Evolutionary conservation across 2,329 filamentous ascomycete genomes (phyloP).

Genomic region (Ascosphaera aggregata): DNA sequence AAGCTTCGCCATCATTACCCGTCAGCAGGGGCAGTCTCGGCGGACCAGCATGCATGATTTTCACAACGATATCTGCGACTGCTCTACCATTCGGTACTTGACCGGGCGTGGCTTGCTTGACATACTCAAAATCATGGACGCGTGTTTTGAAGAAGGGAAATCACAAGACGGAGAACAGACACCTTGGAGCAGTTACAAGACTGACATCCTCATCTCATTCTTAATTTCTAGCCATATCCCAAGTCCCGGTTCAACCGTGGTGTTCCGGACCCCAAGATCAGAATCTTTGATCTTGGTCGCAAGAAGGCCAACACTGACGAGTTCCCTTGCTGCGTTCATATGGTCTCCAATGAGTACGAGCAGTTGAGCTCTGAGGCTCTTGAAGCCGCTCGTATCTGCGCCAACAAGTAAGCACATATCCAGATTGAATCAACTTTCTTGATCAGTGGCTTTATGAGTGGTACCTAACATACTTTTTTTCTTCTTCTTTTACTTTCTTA

Average conservation of each 20-base stretch:
- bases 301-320: conserved; percentile 98
- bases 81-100: too few species aligned
- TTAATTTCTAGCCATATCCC: conserved; percentile 72
- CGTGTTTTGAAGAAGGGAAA: too few species aligned
- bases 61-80: too few species aligned
- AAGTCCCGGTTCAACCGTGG: conserved; percentile 99
- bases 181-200: too few species aligned
- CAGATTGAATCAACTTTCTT: neutral
- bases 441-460: too few species aligned
- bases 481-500: conserved; percentile 2
- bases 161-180: too few species aligned
- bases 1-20: too few species aligned
- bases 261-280: conserved; percentile 63
- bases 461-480: neutral
- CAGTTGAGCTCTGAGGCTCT: conserved; percentile 99
- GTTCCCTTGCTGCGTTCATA: conserved; percentile 97
- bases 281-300: conserved; percentile 97
- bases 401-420: conserved; percentile 62
- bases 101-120: too few species aligned
- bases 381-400: conserved; percentile 98
- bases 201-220: too few species aligned
- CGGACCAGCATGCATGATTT: too few species aligned
- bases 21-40: too few species aligned
- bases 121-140: too few species aligned
- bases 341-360: conserved; percentile 99